Evolutionary conservation across 371 early-diverging fungal species (phyloP), one percentile per base, ranked within the genome.

Genomic region (Synchytrium microbalum): DNA sequence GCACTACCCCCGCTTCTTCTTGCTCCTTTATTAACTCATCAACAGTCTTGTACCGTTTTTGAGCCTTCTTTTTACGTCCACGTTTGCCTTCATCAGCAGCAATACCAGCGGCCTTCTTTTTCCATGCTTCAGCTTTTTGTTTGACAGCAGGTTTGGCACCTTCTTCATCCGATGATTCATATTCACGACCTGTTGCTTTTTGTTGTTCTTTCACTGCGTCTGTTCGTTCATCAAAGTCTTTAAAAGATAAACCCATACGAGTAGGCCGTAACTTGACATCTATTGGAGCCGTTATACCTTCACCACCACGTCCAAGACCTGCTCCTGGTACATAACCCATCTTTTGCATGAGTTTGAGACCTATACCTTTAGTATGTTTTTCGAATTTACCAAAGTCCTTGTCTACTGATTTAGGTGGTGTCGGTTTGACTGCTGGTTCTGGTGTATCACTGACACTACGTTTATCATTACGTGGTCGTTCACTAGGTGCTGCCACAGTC

Each of bases 231-330:
- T 86, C 84, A 66, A 90, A 88, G 3, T 86, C 88, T 23, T 80
- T 73, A 74, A 81, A 85, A 31, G 87, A 92, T 23, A 96, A 81
- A 63, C 95, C 95, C 83, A 86, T 87, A 56, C 85, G 78, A 10
- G 73, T 72, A 3, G 93, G 95, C 30, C 95, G 88, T 1, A 84
- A 65, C 65, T 89, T 90, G 2, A 87, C 88, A 56, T 94, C 89
- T 28, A 96, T 85, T 1, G 96, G 95, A 53, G 91, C 86, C 19
- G 89, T 81, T 29, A 93, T 92, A 68, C 97, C 97, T 28, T 76
- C 75, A 2, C 92, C 91, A 2, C 81, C 83, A 38, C 75, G 77
- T 2, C 97, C 97, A 2, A 95, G 77, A 24, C 90, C 88, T 64
- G 86, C 77, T 23, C 95, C 95, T 53, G 87, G 87, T 57, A 72